Evolutionary conservation across 2,329 filamentous ascomycete species (phyloP).

Genomic region (Talaromyces sp.): DNA sequence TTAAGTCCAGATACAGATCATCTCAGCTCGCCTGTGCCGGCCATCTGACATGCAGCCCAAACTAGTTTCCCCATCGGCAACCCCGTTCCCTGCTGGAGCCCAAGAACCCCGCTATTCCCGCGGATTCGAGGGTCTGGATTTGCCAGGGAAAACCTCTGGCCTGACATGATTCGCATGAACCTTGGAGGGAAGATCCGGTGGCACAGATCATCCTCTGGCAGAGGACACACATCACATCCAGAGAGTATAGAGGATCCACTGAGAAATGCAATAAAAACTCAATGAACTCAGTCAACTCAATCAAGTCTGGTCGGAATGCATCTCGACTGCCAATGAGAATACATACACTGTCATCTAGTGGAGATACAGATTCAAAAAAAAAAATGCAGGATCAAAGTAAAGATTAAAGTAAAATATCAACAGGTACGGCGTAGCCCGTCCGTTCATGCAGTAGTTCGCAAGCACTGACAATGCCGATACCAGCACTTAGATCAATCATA

Average conservation of each 20-base stretch:
- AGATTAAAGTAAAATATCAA: not conserved
- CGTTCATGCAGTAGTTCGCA: not conserved
- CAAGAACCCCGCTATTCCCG: not conserved
- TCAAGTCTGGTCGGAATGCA: too few relatives aligned
- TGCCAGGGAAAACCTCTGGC: too few relatives aligned
- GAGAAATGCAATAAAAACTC: too few relatives aligned
- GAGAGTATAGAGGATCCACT: too few relatives aligned
- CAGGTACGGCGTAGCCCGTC: not conserved
- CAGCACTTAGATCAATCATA: not conserved
- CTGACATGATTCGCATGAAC: too few relatives aligned
- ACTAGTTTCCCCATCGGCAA: constrained; percentile 10
- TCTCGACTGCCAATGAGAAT: too few relatives aligned
- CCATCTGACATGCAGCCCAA: constrained; percentile 20
- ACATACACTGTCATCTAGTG: too few relatives aligned
- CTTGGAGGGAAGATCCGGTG: too few relatives aligned
- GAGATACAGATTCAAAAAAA: too few relatives aligned
- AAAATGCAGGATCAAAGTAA: not conserved
- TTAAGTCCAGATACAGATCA: not conserved
- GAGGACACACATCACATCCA: too few relatives aligned
- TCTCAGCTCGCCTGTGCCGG: not conserved
- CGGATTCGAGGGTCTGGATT: not conserved
- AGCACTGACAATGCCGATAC: not conserved
- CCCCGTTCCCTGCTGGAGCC: constrained; percentile 6
- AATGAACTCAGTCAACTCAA: too few relatives aligned
- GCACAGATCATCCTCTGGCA: too few relatives aligned